Conservation (phyloP, 2,329 filamentous ascomycete genomes). For the Pseudocercospora cruenta region DNA sequence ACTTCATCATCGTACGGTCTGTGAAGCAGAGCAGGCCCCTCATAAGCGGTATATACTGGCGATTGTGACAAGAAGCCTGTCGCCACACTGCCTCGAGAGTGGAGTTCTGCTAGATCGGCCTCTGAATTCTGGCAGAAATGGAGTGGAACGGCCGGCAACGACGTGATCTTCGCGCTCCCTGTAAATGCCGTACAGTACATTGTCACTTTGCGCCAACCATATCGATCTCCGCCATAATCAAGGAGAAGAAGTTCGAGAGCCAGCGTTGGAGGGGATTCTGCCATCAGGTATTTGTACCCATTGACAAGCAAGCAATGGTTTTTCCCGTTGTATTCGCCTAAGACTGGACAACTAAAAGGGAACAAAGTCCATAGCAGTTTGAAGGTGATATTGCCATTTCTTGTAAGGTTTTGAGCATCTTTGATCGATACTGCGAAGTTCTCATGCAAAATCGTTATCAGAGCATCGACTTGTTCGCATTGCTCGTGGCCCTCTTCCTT, state of each 20-base stretch:
- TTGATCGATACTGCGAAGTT: constrained; percentile 14
- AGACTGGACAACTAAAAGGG: constrained; percentile 20
- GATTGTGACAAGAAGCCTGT: constrained; percentile 7
- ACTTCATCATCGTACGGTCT: constrained; percentile 18
- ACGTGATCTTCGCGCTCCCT: constrained; percentile 17
- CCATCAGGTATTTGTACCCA: constrained; percentile 20
- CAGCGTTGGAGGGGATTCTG: constrained; percentile 14
- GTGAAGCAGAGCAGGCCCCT: constrained; percentile 17
- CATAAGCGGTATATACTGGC: constrained; percentile 20
- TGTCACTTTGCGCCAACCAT: constrained; percentile 19
- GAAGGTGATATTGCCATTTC: constrained; percentile 26
- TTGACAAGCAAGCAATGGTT: constrained; percentile 21
- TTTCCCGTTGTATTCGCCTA: constrained; percentile 13
- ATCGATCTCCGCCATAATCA: constrained; percentile 21
- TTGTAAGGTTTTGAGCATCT: constrained; percentile 16
- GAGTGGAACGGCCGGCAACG: constrained; percentile 16
- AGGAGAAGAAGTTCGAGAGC: constrained; percentile 15
- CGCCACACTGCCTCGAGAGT: constrained; percentile 10
- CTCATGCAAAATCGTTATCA: constrained; percentile 15
- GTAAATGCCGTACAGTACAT: constrained; percentile 13
- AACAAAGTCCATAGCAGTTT: constrained; percentile 26
- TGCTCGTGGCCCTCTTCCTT: constrained; percentile 10
- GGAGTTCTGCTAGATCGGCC: not conserved
- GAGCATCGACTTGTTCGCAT: constrained; percentile 13
- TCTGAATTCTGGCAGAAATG: constrained; percentile 10